Percentiles rank a stretch among this genome's conserved stretches.
Conservation (phyloP, 768 basidiomycete genomes). For the Albatrellus ellisii region DNA sequence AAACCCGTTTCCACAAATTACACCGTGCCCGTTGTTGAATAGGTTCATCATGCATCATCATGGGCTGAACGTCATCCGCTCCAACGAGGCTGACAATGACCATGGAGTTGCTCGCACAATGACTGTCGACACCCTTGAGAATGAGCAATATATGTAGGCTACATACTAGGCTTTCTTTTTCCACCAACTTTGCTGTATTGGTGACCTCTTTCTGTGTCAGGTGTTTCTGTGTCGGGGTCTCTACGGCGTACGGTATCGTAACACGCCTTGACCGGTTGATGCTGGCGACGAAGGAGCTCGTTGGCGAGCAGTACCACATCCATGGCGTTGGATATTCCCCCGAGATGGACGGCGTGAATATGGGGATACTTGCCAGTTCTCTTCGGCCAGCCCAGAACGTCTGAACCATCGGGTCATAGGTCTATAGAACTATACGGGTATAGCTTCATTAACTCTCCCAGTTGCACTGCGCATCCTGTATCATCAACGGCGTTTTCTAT, state of each 20-base stretch:
- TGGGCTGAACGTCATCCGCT: conserved; percentile 53
- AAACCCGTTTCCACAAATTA: conserved; percentile 71
- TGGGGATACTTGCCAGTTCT: too few species aligned
- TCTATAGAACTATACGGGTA: too few species aligned
- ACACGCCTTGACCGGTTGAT: conserved; percentile 65
- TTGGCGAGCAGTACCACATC: conserved; percentile 83
- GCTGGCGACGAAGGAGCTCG: conserved; percentile 73
- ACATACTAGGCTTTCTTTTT: not conserved
- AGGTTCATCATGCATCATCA: conserved; percentile 36
- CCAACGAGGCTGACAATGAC: conserved; percentile 61
- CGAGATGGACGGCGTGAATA: too few species aligned
- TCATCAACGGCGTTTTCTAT: too few species aligned
- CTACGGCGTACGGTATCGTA: conserved; percentile 57
- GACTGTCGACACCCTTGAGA: conserved; percentile 58
- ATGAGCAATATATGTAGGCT: conserved; percentile 69
- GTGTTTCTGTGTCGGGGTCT: conserved; percentile 61
- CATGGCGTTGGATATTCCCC: conserved; percentile 46
- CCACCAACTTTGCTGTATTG: not conserved
- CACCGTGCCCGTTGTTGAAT: conserved; percentile 53
- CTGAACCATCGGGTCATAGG: too few species aligned
- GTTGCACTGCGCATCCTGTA: too few species aligned
- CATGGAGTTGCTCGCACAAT: conserved; percentile 60
- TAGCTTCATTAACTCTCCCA: too few species aligned
- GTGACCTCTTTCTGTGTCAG: too few species aligned
- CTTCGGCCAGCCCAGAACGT: too few species aligned